These are phyloP conservation scores for Colletotrichum echinochloae DNA, from an alignment of 2,329 filamentous ascomycete species.

Conservation along the genomic window DNA sequence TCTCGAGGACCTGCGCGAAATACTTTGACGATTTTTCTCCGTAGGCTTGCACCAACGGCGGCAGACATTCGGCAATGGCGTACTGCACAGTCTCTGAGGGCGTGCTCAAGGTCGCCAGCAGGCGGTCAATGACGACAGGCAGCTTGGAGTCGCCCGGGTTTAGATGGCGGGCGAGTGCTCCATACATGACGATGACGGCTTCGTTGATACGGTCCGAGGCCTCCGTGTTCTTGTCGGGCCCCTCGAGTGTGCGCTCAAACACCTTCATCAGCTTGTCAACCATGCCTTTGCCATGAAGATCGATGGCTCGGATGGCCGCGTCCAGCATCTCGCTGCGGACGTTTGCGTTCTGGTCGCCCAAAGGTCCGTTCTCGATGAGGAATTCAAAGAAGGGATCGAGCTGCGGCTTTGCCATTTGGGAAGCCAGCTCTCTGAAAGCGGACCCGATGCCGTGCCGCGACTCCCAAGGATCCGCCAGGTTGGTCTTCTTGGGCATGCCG, in stretches of 20 bases:
- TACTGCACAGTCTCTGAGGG: conserved; percentile 98
- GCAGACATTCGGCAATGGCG: conserved; percentile 92
- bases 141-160: conserved; percentile 87
- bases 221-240: conserved; percentile 83
- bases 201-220: conserved; percentile 93
- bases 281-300: conserved; percentile 81
- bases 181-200: conserved; percentile 97
- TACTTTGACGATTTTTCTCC: conserved; percentile 83
- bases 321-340: conserved; percentile 94
- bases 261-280: conserved; percentile 93
- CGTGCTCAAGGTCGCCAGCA: conserved; percentile 89
- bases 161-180: conserved; percentile 90
- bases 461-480: conserved; percentile 92
- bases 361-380: conserved; percentile 84
- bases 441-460: conserved; percentile 88
- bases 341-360: conserved; percentile 82
- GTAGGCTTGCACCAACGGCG: conserved; percentile 87
- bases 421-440: conserved; percentile 85
- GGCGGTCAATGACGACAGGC: conserved; percentile 85
- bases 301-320: conserved; percentile 84
- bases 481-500: conserved; percentile 92
- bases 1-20: conserved; percentile 82
- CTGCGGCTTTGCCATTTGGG: conserved; percentile 74
- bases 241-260: conserved; percentile 89
- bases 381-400: conserved; percentile 86